Percentiles rank a stretch among this genome's conserved stretches.
phyloP scores from a whole-genome alignment of 2,329 filamentous ascomycete species.

The Aaosphaeria pasadenensis region DNA sequence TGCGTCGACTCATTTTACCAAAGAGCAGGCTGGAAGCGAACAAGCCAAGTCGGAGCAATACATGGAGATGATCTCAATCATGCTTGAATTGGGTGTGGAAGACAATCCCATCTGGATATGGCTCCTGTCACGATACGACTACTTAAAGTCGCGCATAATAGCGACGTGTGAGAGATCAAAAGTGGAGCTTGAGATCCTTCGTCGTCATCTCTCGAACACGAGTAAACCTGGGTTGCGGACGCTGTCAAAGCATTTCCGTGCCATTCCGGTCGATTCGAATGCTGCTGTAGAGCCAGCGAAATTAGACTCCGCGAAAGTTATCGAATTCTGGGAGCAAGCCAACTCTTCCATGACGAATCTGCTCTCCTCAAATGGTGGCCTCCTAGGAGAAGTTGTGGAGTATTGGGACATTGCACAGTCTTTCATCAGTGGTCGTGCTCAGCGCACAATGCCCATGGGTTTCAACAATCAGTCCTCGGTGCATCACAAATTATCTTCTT shows the following conservation, averaged over 20 bases:
- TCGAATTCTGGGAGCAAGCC: constrained; percentile 93
- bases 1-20: constrained; percentile 60
- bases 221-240: constrained; percentile 68
- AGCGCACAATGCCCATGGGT: constrained; percentile 73
- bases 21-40: constrained; percentile 46
- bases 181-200: constrained; percentile 87
- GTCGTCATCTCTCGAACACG: constrained; percentile 71
- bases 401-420: constrained; percentile 92
- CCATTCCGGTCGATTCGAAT: constrained; percentile 63
- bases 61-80: constrained; percentile 83
- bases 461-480: constrained; percentile 77
- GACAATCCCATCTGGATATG: constrained; percentile 97
- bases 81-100: constrained; percentile 91
- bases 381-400: constrained; percentile 84
- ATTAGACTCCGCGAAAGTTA: constrained; percentile 75
- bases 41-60: constrained; percentile 69
- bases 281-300: constrained; percentile 55
- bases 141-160: constrained; percentile 81
- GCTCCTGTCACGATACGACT: constrained; percentile 85
- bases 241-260: constrained; percentile 73
- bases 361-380: constrained; percentile 69
- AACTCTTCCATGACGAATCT: constrained; percentile 70
- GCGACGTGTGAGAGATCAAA: constrained; percentile 79
- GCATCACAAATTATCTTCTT: constrained; percentile 75
- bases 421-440: constrained; percentile 83